These are phyloP conservation scores for Pichia inconspicua DNA, from an alignment of 1,139 yeast genomes.

Conservation along the genomic window DNA sequence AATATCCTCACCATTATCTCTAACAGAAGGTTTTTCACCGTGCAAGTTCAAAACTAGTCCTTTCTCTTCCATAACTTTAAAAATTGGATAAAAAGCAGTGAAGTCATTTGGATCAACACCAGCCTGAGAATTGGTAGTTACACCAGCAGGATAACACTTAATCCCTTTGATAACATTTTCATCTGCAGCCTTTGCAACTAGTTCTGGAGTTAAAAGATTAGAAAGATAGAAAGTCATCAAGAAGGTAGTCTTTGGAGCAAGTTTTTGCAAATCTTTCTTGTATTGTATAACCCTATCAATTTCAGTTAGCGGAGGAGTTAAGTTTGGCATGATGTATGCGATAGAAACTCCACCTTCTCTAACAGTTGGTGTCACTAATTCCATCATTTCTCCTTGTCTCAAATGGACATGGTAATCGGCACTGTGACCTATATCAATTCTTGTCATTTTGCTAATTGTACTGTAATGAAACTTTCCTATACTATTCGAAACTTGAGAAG, in stretches of 20 bases:
- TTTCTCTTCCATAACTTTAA: conserved; percentile 76
- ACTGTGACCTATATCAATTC: conserved; percentile 55
- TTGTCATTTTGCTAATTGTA: conserved; percentile 9
- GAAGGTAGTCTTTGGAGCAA: conserved; percentile 79
- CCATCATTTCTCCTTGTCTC: conserved; percentile 90
- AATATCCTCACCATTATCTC: conserved; percentile 36
- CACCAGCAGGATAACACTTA: conserved; percentile 98
- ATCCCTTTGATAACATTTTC: conserved; percentile 70
- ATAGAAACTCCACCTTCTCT: conserved; percentile 84
- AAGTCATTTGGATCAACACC: conserved; percentile 94
- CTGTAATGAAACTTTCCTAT: not conserved
- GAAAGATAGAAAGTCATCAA: conserved; percentile 84
- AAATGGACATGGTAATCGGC: conserved; percentile 97
- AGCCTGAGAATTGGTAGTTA: conserved; percentile 87
- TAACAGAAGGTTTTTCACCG: conserved; percentile 82
- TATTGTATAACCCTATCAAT: conserved; percentile 66
- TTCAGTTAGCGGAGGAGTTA: conserved; percentile 88
- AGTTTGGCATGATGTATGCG: conserved; percentile 93
- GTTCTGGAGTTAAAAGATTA: conserved; percentile 73
- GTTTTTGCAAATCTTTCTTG: conserved; percentile 51
- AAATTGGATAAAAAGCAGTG: conserved; percentile 77
- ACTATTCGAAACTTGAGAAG: too few relatives aligned
- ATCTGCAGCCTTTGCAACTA: conserved; percentile 72
- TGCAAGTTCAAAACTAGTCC: conserved; percentile 77
- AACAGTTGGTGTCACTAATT: conserved; percentile 82